Evolutionary conservation across 495 filamentous ascomycete genomes (phyloP), one percentile per base, ranked within the genome.

Genomic region (Xylaria bambusicola): DNA sequence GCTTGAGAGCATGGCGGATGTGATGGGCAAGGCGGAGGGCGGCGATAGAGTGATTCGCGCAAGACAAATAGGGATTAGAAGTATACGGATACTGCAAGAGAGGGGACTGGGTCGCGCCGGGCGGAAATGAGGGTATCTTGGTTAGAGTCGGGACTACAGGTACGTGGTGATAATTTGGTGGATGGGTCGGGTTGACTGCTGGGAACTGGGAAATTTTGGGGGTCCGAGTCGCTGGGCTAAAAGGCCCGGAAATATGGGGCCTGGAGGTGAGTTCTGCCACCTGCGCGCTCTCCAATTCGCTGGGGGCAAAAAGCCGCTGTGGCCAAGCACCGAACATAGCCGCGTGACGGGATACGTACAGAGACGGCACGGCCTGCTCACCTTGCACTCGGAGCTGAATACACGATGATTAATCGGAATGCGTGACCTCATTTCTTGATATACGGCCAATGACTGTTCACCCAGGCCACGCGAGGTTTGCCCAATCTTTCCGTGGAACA

Each of bases 1-100:
- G 62, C 75, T 84, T 59, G 88, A 82, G 75, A 92, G 84, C 90
- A 94, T 93, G 63, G 38, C 67, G 62, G 72, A 70, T 49, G 52
- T 63, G 61, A 60, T 27, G 50, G 27, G 48, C n/a, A n/a, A 36
- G 65, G 66, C 46, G 62, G 63, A 70, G 66, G 64, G 44, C 68
- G 56, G 57, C 50, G 52, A 23, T 38, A 52, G 56, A 53, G 8
- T 44, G 31, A 50, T 29, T 57, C 38, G 54, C 54, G 40, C 54
- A 35, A 67, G 58, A 70, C 63, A 50, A 41, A 10, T 33, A 33
- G 29, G 29, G n/a, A n/a, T n/a, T 33, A 10, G 29, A 5, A 33
- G 60, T 64, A 56, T 61, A 55, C 55, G 56, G 66, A n/a, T n/a
- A n/a, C n/a, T n/a, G 56, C 61, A 52, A 56, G 56, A 3, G 61